Evolutionary conservation across 2,329 filamentous ascomycete species (phyloP), one percentile per base, ranked within the genome.

Genomic region (Emergomyces africanus): DNA sequence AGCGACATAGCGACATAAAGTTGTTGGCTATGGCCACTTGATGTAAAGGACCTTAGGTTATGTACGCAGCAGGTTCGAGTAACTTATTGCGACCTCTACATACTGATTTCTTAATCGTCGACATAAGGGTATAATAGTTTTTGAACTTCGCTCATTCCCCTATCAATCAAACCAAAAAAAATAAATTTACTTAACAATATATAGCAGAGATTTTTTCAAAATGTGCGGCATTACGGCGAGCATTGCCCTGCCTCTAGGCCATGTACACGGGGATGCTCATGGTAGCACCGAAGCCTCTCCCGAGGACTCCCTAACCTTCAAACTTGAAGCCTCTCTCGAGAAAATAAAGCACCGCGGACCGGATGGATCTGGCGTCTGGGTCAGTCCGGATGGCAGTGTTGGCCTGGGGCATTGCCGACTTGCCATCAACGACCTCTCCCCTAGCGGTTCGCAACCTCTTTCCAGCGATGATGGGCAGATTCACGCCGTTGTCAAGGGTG

Each of bases 401-500:
- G 75, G 70, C 14, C 72, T 81, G 30, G 79, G 73, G 15, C 79
- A 82, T 65, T 74, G 74, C 50, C 75, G 79, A n/a, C 70, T 82
- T 10, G 73, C 78, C 18, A 81, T 82, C 65, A 79, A 79, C 62
- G 80, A 82, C 62, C 73, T 81, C 0, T 75, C 73, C 8, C 67
- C 74, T 0, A 67, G 68, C n/a, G 80, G 77, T 1, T 65, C 67
- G 4, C 80, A 82, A 62, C 80, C 80, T 1, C 67, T 79, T 51
- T 72, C 76, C 57, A 69, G 71, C 61, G 59, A 64, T 10, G 67
- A 74, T 18, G 66, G 68, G 23, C 62, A 63, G 1, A 71, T 83
- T 20, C 80, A 83, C 65, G 80, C 79, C 1, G 76, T 83, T n/a
- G 78, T 83, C 28, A 83, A 82, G 60, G 81, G 82, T 33, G 81